Evolutionary conservation across 2,329 filamentous ascomycete species (phyloP), one percentile per base, ranked within the genome.

Genomic region (Passalora sequoiae): DNA sequence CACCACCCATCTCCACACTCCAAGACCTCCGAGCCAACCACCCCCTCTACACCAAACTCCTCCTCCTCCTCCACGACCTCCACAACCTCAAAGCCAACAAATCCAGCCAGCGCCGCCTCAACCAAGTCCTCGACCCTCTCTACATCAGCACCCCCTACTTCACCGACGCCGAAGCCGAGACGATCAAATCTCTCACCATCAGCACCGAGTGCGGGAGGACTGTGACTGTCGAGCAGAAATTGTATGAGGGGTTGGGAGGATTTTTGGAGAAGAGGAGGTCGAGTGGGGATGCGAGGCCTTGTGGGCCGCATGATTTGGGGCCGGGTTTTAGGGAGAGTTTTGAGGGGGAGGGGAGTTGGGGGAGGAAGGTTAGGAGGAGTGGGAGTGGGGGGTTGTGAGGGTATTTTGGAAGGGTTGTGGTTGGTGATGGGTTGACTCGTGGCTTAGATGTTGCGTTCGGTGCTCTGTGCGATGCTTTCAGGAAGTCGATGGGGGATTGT

Each of bases 301-400:
- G 52, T 43, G 52, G 50, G 1, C 49, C 52, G 9, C 49, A 53
- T 38, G 48, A 53, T 37, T 42, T 55, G 52, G 46, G 33, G 13
- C 43, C 51, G 15, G 42, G n/a, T n/a, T n/a, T n/a, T n/a, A n/a
- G n/a, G n/a, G n/a, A n/a, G n/a, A n/a, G n/a, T n/a, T n/a, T n/a
- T n/a, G n/a, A n/a, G n/a, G n/a, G n/a, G n/a, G n/a, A n/a, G n/a
- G n/a, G n/a, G n/a, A n/a, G n/a, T n/a, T n/a, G n/a, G n/a, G n/a
- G n/a, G n/a, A n/a, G n/a, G n/a, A n/a, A n/a, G n/a, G n/a, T n/a
- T n/a, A n/a, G n/a, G n/a, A n/a, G n/a, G n/a, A n/a, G n/a, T n/a
- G n/a, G n/a, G n/a, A n/a, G n/a, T n/a, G n/a, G n/a, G n/a, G n/a
- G n/a, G n/a, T n/a, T n/a, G n/a, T n/a, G n/a, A n/a, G n/a, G n/a